Percentiles rank a stretch among this genome's conserved stretches.
Evolutionary conservation across 2,329 filamentous ascomycete genomes (phyloP).

Genomic region (Fusarium odoratissimum): DNA sequence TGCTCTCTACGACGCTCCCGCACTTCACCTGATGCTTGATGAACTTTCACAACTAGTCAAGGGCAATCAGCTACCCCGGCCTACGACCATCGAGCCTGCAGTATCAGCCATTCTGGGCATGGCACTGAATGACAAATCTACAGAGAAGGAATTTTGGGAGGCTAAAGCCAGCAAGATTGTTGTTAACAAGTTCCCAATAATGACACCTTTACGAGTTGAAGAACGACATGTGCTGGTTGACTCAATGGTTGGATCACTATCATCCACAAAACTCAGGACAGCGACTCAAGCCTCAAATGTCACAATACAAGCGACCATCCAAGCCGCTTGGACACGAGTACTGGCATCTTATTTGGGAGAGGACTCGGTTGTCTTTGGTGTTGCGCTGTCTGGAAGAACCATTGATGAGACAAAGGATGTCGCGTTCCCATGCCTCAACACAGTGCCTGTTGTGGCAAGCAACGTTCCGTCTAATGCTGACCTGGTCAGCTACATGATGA

Average conservation of each 20-base stretch:
- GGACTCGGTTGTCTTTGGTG: constrained; percentile 77
- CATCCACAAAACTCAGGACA: constrained; percentile 62
- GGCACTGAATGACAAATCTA: constrained; percentile 42
- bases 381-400: constrained; percentile 81
- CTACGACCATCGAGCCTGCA: constrained; percentile 48
- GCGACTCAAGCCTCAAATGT: constrained; percentile 68
- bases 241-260: constrained; percentile 50
- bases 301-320: constrained; percentile 80
- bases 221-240: constrained; percentile 49
- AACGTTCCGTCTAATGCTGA: constrained; percentile 65
- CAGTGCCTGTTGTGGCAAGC: constrained; percentile 76
- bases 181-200: constrained; percentile 78
- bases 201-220: constrained; percentile 71
- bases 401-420: constrained; percentile 67
- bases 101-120: constrained; percentile 57
- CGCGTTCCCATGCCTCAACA: constrained; percentile 84
- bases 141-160: constrained; percentile 72
- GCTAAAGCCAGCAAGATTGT: constrained; percentile 62
- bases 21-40: constrained; percentile 72
- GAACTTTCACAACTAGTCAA: constrained; percentile 60
- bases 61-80: constrained; percentile 14
- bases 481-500: constrained; percentile 72
- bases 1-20: constrained; percentile 86
- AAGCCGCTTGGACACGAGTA: constrained; percentile 82
- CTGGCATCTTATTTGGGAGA: constrained; percentile 84